Evolutionary conservation across 305 asterid genomes (phyloP).

Genomic region (Fraxinus paxiana): DNA sequence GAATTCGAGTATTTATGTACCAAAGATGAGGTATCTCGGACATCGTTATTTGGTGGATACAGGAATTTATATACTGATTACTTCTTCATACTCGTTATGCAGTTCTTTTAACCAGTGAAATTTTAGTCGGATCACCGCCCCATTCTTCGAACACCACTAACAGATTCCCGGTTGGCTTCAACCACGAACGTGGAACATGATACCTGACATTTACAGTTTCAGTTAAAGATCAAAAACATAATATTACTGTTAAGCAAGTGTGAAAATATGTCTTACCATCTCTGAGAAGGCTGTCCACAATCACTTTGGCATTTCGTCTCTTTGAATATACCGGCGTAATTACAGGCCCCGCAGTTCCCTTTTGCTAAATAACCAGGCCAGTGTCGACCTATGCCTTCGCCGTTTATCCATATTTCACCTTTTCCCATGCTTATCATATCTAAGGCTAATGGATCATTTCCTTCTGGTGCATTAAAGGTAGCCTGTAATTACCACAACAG

Average conservation of each 20-base stretch:
- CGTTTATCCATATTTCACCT: conserved; percentile 73
- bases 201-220: conserved; percentile 46
- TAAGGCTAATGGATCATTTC: conserved; percentile 58
- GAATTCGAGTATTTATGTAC: neutral
- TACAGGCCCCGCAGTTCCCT: conserved; percentile 63
- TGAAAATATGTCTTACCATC: conserved; percentile 48
- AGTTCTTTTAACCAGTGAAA: conserved; percentile 53
- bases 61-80: neutral
- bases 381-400: conserved; percentile 64
- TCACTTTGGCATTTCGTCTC: conserved; percentile 63
- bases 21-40: neutral
- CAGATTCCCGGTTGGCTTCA: conserved; percentile 61
- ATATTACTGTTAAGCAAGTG: neutral
- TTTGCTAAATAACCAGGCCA: conserved; percentile 69
- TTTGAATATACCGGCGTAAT: conserved; percentile 56
- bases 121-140: conserved; percentile 76
- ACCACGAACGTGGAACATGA: conserved; percentile 87
- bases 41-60: conserved; percentile 2
- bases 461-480: conserved; percentile 53
- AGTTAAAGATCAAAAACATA: neutral
- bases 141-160: conserved; percentile 82
- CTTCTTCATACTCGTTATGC: conserved; percentile 16
- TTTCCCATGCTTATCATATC: conserved; percentile 72
- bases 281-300: conserved; percentile 79
- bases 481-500: conserved; percentile 33